A percentile compares a stretch with the other conserved stretches of the same genome.
These are phyloP conservation scores for Microascus cirrosus DNA, from an alignment of 2,329 filamentous ascomycete genomes.

Conservation along the genomic window DNA sequence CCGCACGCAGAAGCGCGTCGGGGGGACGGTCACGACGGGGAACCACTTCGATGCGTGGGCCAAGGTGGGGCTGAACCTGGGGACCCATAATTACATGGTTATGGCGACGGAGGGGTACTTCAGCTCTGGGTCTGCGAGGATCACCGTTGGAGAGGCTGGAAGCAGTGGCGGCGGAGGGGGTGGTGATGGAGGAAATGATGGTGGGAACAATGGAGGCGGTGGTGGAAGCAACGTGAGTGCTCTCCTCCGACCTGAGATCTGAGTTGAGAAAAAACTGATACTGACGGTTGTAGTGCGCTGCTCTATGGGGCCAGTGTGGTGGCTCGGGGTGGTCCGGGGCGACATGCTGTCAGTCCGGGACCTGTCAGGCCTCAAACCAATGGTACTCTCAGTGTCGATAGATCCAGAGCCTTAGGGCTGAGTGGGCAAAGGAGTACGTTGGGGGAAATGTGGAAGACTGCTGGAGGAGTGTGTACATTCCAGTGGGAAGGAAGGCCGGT, in stretches of 20 bases:
- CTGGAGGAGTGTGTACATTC: no score
- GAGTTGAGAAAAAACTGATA: neutral
- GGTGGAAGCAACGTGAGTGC: conserved; percentile 3
- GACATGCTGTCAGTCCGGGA: conserved; percentile 13
- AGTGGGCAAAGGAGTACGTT: no score
- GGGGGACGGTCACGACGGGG: conserved; percentile 35
- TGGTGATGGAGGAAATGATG: neutral
- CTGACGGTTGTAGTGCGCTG: neutral
- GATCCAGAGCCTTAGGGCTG: no score
- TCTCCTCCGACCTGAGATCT: neutral
- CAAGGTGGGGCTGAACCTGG: conserved; percentile 31
- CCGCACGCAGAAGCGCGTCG: conserved; percentile 33
- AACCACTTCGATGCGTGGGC: conserved; percentile 44
- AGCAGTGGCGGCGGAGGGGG: neutral
- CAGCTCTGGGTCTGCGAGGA: conserved; percentile 33
- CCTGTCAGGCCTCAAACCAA: conserved; percentile 12
- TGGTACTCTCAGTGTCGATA: conserved; percentile 14
- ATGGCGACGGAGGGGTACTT: conserved; percentile 42
- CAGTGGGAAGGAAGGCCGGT: no score
- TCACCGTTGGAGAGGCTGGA: conserved; percentile 23
- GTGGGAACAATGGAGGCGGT: neutral
- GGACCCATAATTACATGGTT: conserved; percentile 40
- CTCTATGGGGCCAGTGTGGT: conserved; percentile 11
- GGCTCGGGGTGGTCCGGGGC: conserved; percentile 14
- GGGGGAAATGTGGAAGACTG: no score